Percentiles rank a stretch among this genome's conserved stretches.
phyloP scores from a whole-genome alignment of 352 stramenopile species.

The Aphanomyces cochlioides region DNA sequence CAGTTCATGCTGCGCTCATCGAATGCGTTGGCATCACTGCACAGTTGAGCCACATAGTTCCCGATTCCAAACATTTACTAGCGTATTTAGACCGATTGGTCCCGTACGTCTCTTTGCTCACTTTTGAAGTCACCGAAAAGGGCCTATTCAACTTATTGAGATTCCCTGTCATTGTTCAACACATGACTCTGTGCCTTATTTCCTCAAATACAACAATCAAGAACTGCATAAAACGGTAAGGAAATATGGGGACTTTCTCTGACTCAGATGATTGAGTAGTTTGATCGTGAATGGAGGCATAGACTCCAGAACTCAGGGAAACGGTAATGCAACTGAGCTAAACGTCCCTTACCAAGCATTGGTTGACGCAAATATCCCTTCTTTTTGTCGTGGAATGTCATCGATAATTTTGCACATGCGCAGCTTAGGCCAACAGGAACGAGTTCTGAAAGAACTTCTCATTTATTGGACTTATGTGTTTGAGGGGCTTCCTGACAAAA shows the following conservation, averaged over 20 bases:
- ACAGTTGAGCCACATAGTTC: conserved; percentile 61
- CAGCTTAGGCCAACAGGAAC: conserved; percentile 1
- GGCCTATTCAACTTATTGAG: conserved; percentile 66
- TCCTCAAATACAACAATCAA: no score
- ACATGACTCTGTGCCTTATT: conserved; percentile 67
- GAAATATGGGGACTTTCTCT: no score
- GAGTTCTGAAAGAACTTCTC: conserved; percentile 15
- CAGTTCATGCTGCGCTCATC: conserved; percentile 75
- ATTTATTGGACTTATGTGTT: conserved; percentile 25
- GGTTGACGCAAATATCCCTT: conserved; percentile 9
- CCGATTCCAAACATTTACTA: conserved; percentile 33
- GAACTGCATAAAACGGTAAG: conserved; percentile 48
- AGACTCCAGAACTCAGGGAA: background rate
- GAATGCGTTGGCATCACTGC: conserved; percentile 72
- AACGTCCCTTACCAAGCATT: conserved; percentile 9
- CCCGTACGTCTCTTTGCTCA: conserved; percentile 63
- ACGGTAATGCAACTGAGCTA: conserved; percentile 9
- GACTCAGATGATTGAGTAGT: background rate
- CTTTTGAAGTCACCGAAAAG: conserved; percentile 67
- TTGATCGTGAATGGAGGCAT: conserved; percentile 23
- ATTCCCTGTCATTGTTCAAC: conserved; percentile 78
- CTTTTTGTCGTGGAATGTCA: conserved; percentile 18
- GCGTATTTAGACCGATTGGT: conserved; percentile 33
- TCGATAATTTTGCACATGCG: conserved; percentile 21
- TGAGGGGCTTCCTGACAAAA: conserved; percentile 14